phyloP scores from a whole-genome alignment of 768 basidiomycete genomes.

The Auricularia auricula-judae region DNA sequence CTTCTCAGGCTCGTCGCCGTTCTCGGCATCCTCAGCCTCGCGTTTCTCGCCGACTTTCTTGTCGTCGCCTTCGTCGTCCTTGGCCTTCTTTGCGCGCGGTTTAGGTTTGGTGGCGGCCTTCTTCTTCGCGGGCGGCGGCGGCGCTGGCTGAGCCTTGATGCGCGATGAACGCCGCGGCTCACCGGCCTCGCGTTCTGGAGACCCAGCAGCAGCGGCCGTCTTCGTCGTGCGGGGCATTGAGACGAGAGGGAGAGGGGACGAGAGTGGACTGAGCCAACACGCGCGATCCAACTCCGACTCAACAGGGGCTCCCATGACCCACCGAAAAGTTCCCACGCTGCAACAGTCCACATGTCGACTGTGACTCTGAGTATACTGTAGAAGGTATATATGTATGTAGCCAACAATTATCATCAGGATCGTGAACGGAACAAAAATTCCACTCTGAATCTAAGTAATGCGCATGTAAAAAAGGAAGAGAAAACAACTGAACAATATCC shows the following conservation, averaged over 20 bases:
- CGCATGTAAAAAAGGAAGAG: no score
- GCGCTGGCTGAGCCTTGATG: conserved; percentile 28
- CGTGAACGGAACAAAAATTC: no score
- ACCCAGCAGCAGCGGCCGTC: conserved; percentile 12
- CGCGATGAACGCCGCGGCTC: conserved; percentile 47
- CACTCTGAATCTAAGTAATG: no score
- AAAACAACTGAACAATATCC: background rate
- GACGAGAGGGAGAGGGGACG: background rate
- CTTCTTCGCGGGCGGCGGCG: conserved; percentile 14
- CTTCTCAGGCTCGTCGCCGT: conserved; percentile 3
- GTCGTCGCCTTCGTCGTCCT: conserved; percentile 18
- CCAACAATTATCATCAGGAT: no score
- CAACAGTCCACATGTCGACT: background rate
- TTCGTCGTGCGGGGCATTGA: conserved; percentile 6
- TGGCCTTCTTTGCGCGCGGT: conserved; percentile 28
- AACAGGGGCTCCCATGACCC: background rate
- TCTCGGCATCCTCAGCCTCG: conserved; percentile 12
- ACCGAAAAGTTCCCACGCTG: background rate
- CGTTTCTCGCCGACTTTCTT: conserved; percentile 19
- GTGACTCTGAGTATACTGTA: background rate
- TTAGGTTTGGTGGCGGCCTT: conserved; percentile 24
- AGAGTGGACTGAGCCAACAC: background rate
- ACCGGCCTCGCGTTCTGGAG: conserved; percentile 20
- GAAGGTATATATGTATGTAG: no score
- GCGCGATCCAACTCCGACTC: background rate